Evolutionary conservation across 441 rosid genomes (phyloP), one percentile per base, ranked within the genome.

Genomic region (Erysimum pusillum): DNA sequence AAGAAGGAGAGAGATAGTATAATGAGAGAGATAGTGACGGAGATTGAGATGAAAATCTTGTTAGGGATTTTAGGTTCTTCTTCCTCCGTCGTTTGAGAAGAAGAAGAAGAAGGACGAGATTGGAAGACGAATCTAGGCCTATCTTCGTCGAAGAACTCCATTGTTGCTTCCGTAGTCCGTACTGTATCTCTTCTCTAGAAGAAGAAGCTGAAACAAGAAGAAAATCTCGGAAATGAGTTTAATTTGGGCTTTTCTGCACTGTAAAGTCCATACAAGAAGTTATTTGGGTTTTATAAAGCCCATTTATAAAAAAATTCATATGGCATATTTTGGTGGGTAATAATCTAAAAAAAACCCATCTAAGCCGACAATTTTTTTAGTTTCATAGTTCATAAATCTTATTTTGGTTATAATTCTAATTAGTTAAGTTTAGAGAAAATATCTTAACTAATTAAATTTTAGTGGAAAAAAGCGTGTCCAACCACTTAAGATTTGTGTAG

Each of bases 61-160:
- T 77, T 77, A 11, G 73, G 76, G 9, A 56, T 80, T 35, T 54
- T 76, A 3, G 70, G 58, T 22, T 67, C 14, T 18, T 76, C 54
- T 2, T 57, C 69, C 32, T 42, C 69, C 45, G 58, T 15, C 11
- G 28, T 7, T 34, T 71, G 79, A n/a, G n/a, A n/a, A n/a, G n/a
- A n/a, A 56, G 90, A 81, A 3, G 83, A 44, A n/a, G 79, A 75
- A n/a, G 87, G 83, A 22, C 87, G 90, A 31, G 97, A 86, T 32
- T 89, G 96, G 76, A 92, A 84, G 73, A 89, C 84, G 80, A 94
- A 82, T 79, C 91, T 84, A 13, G 97, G 96, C 65, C 90, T 87
- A 77, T 92, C 98, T 74, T 92, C 99, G 78, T 94, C 99, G 56
- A 80, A 63, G 67, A 90, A 94, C 87, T 94, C 99, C 98, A 94